A percentile compares a stretch with the other conserved stretches of the same genome.
Conservation (phyloP, 192 early-diverging fungal species). For the Podila horticola region DNA sequence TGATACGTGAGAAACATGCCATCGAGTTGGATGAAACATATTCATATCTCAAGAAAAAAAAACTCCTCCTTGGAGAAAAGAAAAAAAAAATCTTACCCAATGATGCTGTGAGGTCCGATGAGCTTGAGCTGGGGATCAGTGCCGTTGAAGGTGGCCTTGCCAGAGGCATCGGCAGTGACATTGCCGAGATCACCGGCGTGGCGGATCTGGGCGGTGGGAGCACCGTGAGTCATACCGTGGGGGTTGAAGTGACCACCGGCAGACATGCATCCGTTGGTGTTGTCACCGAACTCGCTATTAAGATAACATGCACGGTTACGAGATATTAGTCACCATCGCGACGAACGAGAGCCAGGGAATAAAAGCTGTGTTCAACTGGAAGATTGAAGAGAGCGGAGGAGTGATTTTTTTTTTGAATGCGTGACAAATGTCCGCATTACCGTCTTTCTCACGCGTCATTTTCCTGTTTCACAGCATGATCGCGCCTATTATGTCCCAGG, state of each 20-base stretch:
- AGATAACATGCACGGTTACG: too few relatives aligned
- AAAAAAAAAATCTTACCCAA: slow-evolving; percentile 63
- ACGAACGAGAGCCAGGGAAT: too few relatives aligned
- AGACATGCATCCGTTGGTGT: slow-evolving; percentile 87
- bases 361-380: background rate
- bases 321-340: too few relatives aligned
- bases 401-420: background rate
- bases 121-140: slow-evolving; percentile 76
- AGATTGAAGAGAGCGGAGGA: background rate
- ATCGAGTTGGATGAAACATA: background rate
- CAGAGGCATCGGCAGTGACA: slow-evolving; percentile 65
- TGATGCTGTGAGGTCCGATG: slow-evolving; percentile 77
- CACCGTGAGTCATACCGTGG: slow-evolving; percentile 79
- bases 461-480: background rate
- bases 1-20: slow-evolving; percentile 4
- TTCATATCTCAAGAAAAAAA: slow-evolving; percentile 6
- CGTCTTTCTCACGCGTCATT: slow-evolving; percentile 19
- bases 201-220: slow-evolving; percentile 68
- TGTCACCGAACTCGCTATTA: slow-evolving; percentile 77
- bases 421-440: background rate
- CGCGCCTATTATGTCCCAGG: too few relatives aligned
- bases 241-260: slow-evolving; percentile 93
- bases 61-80: background rate
- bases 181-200: slow-evolving; percentile 96
- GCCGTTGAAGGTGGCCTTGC: slow-evolving; percentile 63